These are phyloP conservation scores for Penicillium nordicum DNA, from an alignment of 2,329 filamentous ascomycete species.

Conservation along the genomic window DNA sequence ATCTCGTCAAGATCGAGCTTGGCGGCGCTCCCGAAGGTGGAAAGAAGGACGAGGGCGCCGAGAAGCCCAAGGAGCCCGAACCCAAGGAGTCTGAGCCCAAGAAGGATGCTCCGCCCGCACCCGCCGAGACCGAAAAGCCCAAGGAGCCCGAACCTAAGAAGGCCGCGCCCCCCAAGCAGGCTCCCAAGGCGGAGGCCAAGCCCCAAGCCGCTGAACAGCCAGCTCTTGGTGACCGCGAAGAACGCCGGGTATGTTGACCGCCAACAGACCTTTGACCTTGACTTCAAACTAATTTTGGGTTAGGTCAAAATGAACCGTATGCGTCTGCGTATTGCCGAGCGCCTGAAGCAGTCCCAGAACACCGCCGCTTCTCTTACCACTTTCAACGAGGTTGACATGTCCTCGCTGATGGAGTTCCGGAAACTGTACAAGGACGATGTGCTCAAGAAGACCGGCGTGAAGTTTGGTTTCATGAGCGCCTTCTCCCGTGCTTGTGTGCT, in stretches of 20 bases:
- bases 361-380: slow-evolving; percentile 95
- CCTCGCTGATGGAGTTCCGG: slow-evolving; percentile 91
- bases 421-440: slow-evolving; percentile 97
- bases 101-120: slow-evolving; percentile 47
- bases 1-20: slow-evolving; percentile 80
- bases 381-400: slow-evolving; percentile 99
- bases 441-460: slow-evolving; percentile 92
- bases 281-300: slow-evolving; percentile 1
- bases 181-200: slow-evolving; percentile 22
- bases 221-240: slow-evolving; percentile 70
- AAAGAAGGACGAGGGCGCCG: slow-evolving; percentile 54
- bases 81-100: slow-evolving; percentile 50
- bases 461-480: slow-evolving; percentile 99
- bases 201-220: slow-evolving; percentile 17
- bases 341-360: slow-evolving; percentile 98
- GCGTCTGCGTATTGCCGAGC: slow-evolving; percentile 94
- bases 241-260: slow-evolving; percentile 68
- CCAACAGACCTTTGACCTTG: not conserved
- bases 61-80: slow-evolving; percentile 59
- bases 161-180: slow-evolving; percentile 29
- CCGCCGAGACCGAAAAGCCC: slow-evolving; percentile 30
- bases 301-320: slow-evolving; percentile 99
- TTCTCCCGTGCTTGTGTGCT: slow-evolving; percentile 87
- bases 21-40: slow-evolving; percentile 59
- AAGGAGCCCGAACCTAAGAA: slow-evolving; percentile 35